Conservation (phyloP, 306 rosid species). For the Dryas alaskensis region DNA sequence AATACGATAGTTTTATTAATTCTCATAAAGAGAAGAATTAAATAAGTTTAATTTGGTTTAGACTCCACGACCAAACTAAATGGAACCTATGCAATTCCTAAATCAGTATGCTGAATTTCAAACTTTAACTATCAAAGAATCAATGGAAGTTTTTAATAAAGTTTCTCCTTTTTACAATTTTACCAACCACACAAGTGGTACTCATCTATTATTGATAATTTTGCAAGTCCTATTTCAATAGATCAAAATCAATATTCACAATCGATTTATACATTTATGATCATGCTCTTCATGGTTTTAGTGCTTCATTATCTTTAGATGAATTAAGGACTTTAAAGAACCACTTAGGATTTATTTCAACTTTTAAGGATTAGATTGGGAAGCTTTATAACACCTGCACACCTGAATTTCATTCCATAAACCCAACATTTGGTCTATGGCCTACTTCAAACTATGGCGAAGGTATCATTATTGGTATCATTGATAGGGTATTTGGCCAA, state of each 20-base stretch:
- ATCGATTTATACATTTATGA: conserved; percentile 13
- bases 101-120: too few species aligned
- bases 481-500: neutral
- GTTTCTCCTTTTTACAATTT: too few species aligned
- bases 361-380: too few species aligned
- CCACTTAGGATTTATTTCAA: too few species aligned
- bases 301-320: neutral
- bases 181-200: neutral
- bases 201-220: neutral
- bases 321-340: conserved; percentile 12
- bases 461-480: neutral
- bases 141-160: too few species aligned
- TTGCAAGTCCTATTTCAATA: too few species aligned
- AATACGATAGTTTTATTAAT: too few species aligned
- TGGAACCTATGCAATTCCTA: too few species aligned
- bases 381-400: neutral
- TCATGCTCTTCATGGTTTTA: conserved; percentile 15
- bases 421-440: neutral
- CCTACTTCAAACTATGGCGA: neutral
- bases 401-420: neutral
- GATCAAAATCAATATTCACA: neutral
- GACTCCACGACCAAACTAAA: too few species aligned
- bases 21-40: too few species aligned
- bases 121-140: too few species aligned
- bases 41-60: too few species aligned